Evolutionary conservation across 495 filamentous ascomycete species (phyloP).

Genomic region (Lophiotrema nucula): DNA sequence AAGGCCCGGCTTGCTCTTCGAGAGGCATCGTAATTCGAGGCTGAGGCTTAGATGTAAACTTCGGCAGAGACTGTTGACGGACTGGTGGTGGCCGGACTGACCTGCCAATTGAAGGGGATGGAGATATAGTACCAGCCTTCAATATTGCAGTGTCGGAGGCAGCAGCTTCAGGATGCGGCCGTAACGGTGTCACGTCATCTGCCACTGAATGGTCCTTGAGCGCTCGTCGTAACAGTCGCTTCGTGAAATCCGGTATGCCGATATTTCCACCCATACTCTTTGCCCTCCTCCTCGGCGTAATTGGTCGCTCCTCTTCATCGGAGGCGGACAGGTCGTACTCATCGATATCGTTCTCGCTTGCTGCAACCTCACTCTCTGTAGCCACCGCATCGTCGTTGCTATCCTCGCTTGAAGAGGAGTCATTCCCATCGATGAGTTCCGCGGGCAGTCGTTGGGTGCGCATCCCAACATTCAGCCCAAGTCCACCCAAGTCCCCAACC

Average conservation of each 20-base stretch:
- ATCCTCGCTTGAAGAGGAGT: conserved; percentile 50
- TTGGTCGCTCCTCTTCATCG: conserved; percentile 25
- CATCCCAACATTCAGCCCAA: conserved; percentile 71
- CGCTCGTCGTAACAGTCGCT: conserved; percentile 15
- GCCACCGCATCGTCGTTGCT: conserved; percentile 43
- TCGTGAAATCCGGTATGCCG: conserved; percentile 16
- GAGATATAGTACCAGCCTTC: neutral
- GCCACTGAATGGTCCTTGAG: conserved; percentile 9
- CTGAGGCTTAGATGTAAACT: conserved; percentile 72
- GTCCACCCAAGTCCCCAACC: conserved; percentile 60
- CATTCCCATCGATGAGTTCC: conserved; percentile 58
- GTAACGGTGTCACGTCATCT: conserved; percentile 16
- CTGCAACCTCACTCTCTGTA: conserved; percentile 43
- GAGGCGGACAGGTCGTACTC: conserved; percentile 40
- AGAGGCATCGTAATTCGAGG: conserved; percentile 67
- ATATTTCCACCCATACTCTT: conserved; percentile 25
- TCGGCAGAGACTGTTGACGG: conserved; percentile 46
- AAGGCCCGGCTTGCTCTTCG: conserved; percentile 63
- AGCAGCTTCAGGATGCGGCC: conserved; percentile 21
- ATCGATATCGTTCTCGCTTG: conserved; percentile 53
- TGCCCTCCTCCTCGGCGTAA: conserved; percentile 18
- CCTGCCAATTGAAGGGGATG: conserved; percentile 26
- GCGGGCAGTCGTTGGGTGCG: conserved; percentile 70
- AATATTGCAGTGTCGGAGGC: conserved; percentile 29
- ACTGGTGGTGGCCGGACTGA: conserved; percentile 53